These are phyloP conservation scores for Suhomyces anneliseae DNA, from an alignment of 1,139 yeast species.

Conservation along the genomic window DNA sequence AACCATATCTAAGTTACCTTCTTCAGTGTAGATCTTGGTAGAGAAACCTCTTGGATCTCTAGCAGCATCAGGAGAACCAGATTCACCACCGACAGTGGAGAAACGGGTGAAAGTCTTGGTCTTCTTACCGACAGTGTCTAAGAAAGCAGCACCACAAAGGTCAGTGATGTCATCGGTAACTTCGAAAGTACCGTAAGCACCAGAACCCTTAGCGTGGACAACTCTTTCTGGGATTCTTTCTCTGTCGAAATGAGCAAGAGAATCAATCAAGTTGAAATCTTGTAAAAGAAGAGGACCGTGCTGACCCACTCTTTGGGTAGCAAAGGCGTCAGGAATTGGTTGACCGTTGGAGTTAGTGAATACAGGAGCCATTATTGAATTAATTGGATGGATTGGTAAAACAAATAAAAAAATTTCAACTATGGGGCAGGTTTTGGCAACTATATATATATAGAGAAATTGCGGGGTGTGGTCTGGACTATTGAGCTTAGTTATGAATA, in stretches of 20 bases:
- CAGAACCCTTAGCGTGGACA: slow-evolving; percentile 89
- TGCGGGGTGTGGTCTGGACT: slow-evolving; percentile 10
- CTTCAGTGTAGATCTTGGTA: slow-evolving; percentile 80
- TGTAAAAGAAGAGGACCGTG: slow-evolving; percentile 77
- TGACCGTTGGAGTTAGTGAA: slow-evolving; percentile 74
- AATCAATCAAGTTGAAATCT: slow-evolving; percentile 75
- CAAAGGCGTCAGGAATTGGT: slow-evolving; percentile 67
- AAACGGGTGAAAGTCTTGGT: slow-evolving; percentile 74
- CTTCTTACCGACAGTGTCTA: slow-evolving; percentile 72
- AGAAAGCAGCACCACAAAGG: slow-evolving; percentile 67
- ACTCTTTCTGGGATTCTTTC: slow-evolving; percentile 90
- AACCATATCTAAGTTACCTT: slow-evolving; percentile 86
- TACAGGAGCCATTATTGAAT: slow-evolving; percentile 32
- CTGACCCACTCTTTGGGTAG: slow-evolving; percentile 72
- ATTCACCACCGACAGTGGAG: slow-evolving; percentile 89
- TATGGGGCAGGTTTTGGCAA: not conserved
- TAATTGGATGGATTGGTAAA: not conserved
- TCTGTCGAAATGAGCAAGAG: slow-evolving; percentile 80
- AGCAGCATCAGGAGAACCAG: slow-evolving; percentile 80
- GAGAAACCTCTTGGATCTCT: slow-evolving; percentile 92
- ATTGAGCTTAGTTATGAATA: slow-evolving; percentile 6
- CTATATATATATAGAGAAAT: slow-evolving; percentile 3
- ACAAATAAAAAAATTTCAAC: not conserved
- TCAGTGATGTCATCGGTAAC: slow-evolving; percentile 82
- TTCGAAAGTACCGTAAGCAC: slow-evolving; percentile 79